Base-by-base conservation (phyloP, 2,329 filamentous ascomycete species). In the Akanthomyces uredinophilus region DNA sequence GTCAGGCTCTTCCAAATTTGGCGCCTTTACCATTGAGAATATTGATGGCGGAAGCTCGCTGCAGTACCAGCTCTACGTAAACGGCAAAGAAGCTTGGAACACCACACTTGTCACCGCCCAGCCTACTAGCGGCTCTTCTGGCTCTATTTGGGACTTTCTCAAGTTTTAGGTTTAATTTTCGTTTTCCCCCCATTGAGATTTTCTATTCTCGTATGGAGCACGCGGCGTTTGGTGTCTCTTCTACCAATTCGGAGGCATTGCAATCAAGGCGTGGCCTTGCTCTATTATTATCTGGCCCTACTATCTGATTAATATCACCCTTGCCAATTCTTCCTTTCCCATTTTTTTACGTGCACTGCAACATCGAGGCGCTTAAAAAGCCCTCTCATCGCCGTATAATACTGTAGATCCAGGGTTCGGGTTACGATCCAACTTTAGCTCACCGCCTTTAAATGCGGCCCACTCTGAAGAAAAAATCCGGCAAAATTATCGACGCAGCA, bases 1-100 rank as follows among this genome's bases (percentile, higher is more conserved):
- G 10, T 85, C 88, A 63, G 94, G 94, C 1, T 93, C 92, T 70
- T 92, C 88, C 65, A 98, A 98, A 73, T 94, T 96, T 74, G 90
- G 94, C 2, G 69, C 74, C 2, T 75, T 77, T 60, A 90, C 91
- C 24, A 92, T 99, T 65, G 86, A 88, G 64, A 86, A 86, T 61
- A 82, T 85, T 5, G 79, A 83, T 2, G 81, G 83, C 11, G 83
- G 83, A 46, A 93, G 89, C 70, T 83, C 88, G 46, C 78, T 99
- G 41, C 88, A 87, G 52, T 98, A 96, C 71, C 83, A 86, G 4
- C 78, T 97, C 2, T 97, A 89, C 71, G 82, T 97, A 20, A 90
- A 96, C 72, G 94, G 92, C 2, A 76, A 84, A 49, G 88, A 94
- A 72, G 81, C 81, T 1, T 98, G 94, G 94, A 88, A 85, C 62